Evolutionary conservation across 2,329 filamentous ascomycete species (phyloP).

Genomic region (Purpureocillium takamizusanense): DNA sequence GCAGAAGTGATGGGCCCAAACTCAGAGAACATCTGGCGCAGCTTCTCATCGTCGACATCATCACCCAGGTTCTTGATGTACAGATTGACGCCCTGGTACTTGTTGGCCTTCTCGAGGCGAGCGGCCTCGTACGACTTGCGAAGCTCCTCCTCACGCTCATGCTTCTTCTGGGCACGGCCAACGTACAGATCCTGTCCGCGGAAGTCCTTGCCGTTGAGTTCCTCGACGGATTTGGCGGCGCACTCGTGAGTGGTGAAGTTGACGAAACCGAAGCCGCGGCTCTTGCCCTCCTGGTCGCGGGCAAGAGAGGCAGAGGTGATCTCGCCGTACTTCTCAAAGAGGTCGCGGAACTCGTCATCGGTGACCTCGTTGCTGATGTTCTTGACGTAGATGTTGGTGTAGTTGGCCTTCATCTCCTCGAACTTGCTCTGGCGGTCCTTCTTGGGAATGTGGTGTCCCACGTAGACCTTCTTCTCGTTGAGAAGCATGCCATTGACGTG

Average conservation of each 20-base stretch:
- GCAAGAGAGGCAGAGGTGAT: slow-evolving; percentile 94
- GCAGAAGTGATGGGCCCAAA: slow-evolving; percentile 96
- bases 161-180: slow-evolving; percentile 98
- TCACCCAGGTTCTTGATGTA: slow-evolving; percentile 99
- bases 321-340: slow-evolving; percentile 87
- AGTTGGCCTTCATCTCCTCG: slow-evolving; percentile 99
- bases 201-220: slow-evolving; percentile 87
- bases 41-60: slow-evolving; percentile 95
- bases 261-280: slow-evolving; percentile 91
- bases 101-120: slow-evolving; percentile 95
- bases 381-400: slow-evolving; percentile 99
- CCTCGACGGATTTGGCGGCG: slow-evolving; percentile 78
- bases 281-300: slow-evolving; percentile 83
- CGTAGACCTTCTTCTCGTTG: slow-evolving; percentile 99
- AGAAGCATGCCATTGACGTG: slow-evolving; percentile 99
- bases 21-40: slow-evolving; percentile 83
- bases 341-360: slow-evolving; percentile 87
- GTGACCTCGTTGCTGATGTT: slow-evolving; percentile 79
- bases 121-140: slow-evolving; percentile 98
- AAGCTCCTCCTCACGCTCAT: slow-evolving; percentile 98
- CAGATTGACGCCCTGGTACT: slow-evolving; percentile 98
- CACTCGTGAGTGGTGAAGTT: slow-evolving; percentile 91
- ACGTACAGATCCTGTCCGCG: slow-evolving; percentile 94
- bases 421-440: slow-evolving; percentile 99
- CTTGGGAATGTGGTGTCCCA: slow-evolving; percentile 98